A percentile compares a stretch with the other conserved stretches of the same genome.
Conservation (phyloP, 2,329 filamentous ascomycete genomes). For the Nemania diffusa region DNA sequence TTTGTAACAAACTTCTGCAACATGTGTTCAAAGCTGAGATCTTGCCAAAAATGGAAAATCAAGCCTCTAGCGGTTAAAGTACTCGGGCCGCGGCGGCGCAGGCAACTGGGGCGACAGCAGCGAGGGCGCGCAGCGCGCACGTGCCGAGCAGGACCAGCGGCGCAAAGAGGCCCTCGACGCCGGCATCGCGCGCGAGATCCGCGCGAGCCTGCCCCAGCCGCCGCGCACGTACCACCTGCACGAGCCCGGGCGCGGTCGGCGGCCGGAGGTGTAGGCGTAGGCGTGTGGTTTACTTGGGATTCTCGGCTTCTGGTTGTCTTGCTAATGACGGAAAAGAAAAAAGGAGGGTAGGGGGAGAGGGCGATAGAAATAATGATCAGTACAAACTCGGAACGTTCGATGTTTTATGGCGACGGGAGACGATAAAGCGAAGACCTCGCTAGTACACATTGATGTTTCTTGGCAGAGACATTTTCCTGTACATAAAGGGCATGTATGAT, state of each 20-base stretch:
- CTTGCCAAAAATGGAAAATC: too few relatives aligned
- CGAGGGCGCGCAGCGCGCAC: constrained; percentile 23
- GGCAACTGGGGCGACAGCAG: constrained; percentile 58
- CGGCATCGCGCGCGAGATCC: constrained; percentile 43
- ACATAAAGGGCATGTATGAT: background rate
- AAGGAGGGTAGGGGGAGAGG: too few relatives aligned
- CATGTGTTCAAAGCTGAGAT: too few relatives aligned
- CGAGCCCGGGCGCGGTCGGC: constrained; percentile 40
- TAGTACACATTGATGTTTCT: background rate
- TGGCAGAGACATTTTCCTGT: background rate
- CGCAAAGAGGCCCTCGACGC: constrained; percentile 47
- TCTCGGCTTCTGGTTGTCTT: too few relatives aligned
- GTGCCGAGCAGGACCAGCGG: constrained; percentile 44
- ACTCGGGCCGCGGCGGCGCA: constrained; percentile 65
- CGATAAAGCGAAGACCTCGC: background rate
- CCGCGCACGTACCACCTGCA: constrained; percentile 45
- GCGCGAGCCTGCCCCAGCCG: constrained; percentile 45
- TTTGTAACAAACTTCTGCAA: too few relatives aligned
- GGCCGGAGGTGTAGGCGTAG: constrained; percentile 29
- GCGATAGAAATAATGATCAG: too few relatives aligned
- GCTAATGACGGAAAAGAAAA: too few relatives aligned
- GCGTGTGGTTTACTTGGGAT: too few relatives aligned
- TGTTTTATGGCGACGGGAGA: background rate
- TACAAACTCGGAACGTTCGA: too few relatives aligned
- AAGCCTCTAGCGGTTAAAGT: too few relatives aligned